These are phyloP conservation scores for Lachnellula occidentalis DNA, from an alignment of 2,329 filamentous ascomycete species.

Conservation along the genomic window DNA sequence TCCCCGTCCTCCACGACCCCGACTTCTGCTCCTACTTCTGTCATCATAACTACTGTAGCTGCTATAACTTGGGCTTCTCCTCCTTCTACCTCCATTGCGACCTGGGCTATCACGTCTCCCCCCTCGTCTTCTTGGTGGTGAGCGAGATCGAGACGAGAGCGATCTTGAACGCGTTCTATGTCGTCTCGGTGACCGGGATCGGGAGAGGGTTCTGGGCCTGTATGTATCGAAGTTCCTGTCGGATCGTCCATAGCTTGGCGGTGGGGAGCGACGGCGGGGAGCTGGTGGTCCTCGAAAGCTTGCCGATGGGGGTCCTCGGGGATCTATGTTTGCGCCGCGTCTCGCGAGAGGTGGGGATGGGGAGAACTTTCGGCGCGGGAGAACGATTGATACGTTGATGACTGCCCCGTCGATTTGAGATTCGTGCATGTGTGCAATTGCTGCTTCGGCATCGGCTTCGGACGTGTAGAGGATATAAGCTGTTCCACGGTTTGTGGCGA, in stretches of 20 bases:
- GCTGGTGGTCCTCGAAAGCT: constrained; percentile 23
- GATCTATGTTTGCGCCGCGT: constrained; percentile 54
- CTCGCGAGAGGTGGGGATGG: constrained; percentile 69
- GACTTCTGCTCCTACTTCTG: constrained; percentile 34
- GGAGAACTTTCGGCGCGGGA: constrained; percentile 58
- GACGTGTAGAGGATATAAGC: constrained; percentile 84
- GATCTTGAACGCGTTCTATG: constrained; percentile 37
- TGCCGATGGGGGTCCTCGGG: constrained; percentile 35
- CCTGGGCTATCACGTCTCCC: constrained; percentile 26
- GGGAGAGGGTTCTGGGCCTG: constrained; percentile 33
- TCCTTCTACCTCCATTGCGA: constrained; percentile 34
- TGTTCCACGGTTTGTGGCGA: constrained; percentile 84
- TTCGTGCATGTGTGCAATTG: constrained; percentile 96
- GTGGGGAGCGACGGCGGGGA: constrained; percentile 23
- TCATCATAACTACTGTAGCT: constrained; percentile 54
- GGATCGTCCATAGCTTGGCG: constrained; percentile 21
- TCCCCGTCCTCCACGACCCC: constrained; percentile 26
- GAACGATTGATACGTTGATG: constrained; percentile 33
- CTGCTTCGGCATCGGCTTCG: constrained; percentile 74
- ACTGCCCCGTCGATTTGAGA: constrained; percentile 52
- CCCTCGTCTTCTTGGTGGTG: constrained; percentile 28
- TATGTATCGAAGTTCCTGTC: constrained; percentile 31
- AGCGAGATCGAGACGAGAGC: constrained; percentile 35
- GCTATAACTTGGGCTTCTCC: constrained; percentile 57
- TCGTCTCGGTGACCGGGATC: constrained; percentile 37